phyloP scores from a whole-genome alignment of 305 asterid genomes.

The Fraxinus latifolia region DNA sequence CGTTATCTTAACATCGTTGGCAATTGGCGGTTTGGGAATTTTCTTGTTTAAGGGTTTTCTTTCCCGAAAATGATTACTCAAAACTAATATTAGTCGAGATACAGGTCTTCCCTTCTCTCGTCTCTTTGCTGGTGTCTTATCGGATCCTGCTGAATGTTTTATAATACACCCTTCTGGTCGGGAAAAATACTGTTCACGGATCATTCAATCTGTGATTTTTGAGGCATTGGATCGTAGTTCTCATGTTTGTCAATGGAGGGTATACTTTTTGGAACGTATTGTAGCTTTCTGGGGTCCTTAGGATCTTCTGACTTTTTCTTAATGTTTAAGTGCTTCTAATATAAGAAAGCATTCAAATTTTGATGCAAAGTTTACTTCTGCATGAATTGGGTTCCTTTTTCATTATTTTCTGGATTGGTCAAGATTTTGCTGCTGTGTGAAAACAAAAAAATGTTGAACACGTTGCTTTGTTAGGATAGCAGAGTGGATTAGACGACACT shows the following conservation, averaged over 20 bases:
- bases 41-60: slow-evolving; percentile 25
- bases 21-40: slow-evolving; percentile 29
- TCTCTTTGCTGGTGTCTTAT: slow-evolving; percentile 15
- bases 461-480: not conserved
- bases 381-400: not conserved
- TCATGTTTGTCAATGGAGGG: not conserved
- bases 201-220: not conserved
- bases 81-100: slow-evolving; percentile 19
- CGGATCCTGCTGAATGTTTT: slow-evolving; percentile 19
- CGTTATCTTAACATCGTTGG: slow-evolving; percentile 18
- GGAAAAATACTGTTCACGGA: slow-evolving; percentile 11
- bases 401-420: not conserved
- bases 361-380: not conserved
- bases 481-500: not conserved
- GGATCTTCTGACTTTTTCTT: slow-evolving; percentile 1
- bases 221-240: slow-evolving; percentile 3
- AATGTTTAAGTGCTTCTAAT: not conserved
- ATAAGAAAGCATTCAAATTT: slow-evolving; percentile 1
- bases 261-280: not conserved
- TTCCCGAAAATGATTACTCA: slow-evolving; percentile 23
- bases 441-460: not conserved
- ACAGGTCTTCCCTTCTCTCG: slow-evolving; percentile 11
- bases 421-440: not conserved
- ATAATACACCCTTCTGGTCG: not conserved
- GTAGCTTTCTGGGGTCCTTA: not conserved